Evolutionary conservation across 371 early-diverging fungal genomes (phyloP).

Genomic region (Amoeboaphelidium occidentale): DNA sequence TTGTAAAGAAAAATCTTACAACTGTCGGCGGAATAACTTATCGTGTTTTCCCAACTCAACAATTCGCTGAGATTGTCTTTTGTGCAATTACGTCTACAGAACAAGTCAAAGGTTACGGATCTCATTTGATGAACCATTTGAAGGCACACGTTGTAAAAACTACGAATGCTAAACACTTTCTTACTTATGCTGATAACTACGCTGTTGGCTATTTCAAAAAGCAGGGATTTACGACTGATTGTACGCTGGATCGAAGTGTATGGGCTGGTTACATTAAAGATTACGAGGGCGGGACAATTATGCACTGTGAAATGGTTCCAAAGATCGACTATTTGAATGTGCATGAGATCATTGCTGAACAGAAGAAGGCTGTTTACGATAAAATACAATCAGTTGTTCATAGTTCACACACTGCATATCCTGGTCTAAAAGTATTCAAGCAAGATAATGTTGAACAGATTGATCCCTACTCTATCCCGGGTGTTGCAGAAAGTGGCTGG

Average conservation of each 20-base stretch:
- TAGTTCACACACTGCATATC: slow-evolving; percentile 45
- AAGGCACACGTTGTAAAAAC: slow-evolving; percentile 59
- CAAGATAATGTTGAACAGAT: slow-evolving; percentile 20
- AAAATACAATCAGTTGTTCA: background rate
- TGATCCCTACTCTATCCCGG: slow-evolving; percentile 34
- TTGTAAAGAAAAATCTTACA: slow-evolving; percentile 30
- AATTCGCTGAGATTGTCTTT: slow-evolving; percentile 98
- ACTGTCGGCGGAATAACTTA: slow-evolving; percentile 95
- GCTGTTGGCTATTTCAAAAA: slow-evolving; percentile 99
- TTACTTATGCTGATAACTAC: slow-evolving; percentile 99
- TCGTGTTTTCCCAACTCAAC: slow-evolving; percentile 61
- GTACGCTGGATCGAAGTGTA: slow-evolving; percentile 60
- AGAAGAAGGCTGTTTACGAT: slow-evolving; percentile 18
- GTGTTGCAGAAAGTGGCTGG: slow-evolving; percentile 25
- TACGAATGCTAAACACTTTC: slow-evolving; percentile 50
- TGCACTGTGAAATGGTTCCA: slow-evolving; percentile 59
- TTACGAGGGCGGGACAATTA: slow-evolving; percentile 97
- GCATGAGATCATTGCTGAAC: slow-evolving; percentile 29
- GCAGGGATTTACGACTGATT: slow-evolving; percentile 94
- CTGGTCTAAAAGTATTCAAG: slow-evolving; percentile 45
- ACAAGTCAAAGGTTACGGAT: slow-evolving; percentile 95
- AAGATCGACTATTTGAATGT: slow-evolving; percentile 29
- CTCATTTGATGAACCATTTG: slow-evolving; percentile 72
- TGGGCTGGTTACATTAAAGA: slow-evolving; percentile 99
- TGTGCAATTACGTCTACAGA: slow-evolving; percentile 81